phyloP scores from a whole-genome alignment of 2,329 filamentous ascomycete genomes.

The Epichloe festucae region DNA sequence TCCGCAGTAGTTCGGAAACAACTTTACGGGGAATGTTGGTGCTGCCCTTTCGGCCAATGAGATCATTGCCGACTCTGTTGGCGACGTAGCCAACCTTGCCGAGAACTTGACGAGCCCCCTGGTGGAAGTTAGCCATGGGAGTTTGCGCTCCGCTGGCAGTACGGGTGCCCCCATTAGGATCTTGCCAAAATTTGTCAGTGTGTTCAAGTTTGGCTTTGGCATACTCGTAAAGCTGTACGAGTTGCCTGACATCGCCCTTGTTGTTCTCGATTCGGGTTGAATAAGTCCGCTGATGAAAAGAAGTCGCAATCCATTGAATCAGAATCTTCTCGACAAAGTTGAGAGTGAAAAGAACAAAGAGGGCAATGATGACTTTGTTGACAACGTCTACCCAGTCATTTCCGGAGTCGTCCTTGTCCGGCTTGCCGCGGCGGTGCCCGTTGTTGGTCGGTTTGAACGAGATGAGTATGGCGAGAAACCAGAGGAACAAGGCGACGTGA shows the following conservation, averaged over 20 bases:
- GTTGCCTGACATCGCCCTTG: slow-evolving; percentile 67
- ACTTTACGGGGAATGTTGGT: slow-evolving; percentile 76
- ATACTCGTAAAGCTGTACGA: slow-evolving; percentile 49
- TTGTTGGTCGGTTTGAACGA: slow-evolving; percentile 78
- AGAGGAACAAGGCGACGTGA: slow-evolving; percentile 76
- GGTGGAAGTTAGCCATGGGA: slow-evolving; percentile 59
- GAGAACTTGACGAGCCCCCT: slow-evolving; percentile 62
- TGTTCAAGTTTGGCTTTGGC: slow-evolving; percentile 59
- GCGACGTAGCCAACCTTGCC: slow-evolving; percentile 77
- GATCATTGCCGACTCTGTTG: slow-evolving; percentile 77
- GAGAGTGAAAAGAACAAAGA: slow-evolving; percentile 68
- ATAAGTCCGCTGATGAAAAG: slow-evolving; percentile 85
- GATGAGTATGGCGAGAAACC: slow-evolving; percentile 76
- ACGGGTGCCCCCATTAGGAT: slow-evolving; percentile 15
- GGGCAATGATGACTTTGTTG: slow-evolving; percentile 73
- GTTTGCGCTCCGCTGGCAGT: slow-evolving; percentile 53
- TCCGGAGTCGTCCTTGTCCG: slow-evolving; percentile 30
- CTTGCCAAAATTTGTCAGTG: slow-evolving; percentile 37
- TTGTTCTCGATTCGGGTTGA: slow-evolving; percentile 83
- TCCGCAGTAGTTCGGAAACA: slow-evolving; percentile 62
- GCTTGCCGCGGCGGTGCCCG: slow-evolving; percentile 30
- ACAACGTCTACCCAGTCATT: slow-evolving; percentile 61
- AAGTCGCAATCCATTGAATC: slow-evolving; percentile 88
- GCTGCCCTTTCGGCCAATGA: slow-evolving; percentile 63
- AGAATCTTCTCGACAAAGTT: slow-evolving; percentile 88